Percentiles rank a stretch among this genome's conserved stretches.
These are phyloP conservation scores for Nitzschia putrida DNA, from an alignment of 108 stramenopile species.

Conservation along the genomic window DNA sequence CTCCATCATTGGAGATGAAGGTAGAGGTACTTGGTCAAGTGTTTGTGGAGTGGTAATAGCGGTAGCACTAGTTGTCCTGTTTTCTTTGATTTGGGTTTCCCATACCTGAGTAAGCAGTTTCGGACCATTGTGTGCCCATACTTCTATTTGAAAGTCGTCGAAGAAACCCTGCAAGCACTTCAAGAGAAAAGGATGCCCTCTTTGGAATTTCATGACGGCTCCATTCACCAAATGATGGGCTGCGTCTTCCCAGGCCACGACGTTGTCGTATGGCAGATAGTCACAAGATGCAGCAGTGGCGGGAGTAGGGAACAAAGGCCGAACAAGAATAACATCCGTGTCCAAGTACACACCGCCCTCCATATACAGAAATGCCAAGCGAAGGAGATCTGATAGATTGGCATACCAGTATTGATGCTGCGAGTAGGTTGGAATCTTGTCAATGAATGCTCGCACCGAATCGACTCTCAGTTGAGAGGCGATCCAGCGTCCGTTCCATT, in stretches of 20 bases:
- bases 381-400: slow-evolving; percentile 1
- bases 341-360: slow-evolving; percentile 4
- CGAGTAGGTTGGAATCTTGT: not conserved
- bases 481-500: not conserved
- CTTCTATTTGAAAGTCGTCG: not conserved
- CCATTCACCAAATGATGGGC: not conserved
- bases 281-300: too few relatives aligned
- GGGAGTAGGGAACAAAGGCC: not conserved
- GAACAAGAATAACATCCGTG: not conserved
- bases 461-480: not conserved
- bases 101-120: not conserved
- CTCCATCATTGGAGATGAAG: too few relatives aligned
- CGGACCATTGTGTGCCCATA: slow-evolving; percentile 7
- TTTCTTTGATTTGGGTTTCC: too few relatives aligned
- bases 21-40: not conserved
- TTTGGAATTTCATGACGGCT: slow-evolving; percentile 1
- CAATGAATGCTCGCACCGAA: not conserved
- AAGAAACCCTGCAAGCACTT: not conserved
- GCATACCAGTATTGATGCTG: not conserved
- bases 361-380: slow-evolving; percentile 2
- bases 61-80: too few relatives aligned
- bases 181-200: not conserved
- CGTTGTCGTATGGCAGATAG: too few relatives aligned
- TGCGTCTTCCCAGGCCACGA: too few relatives aligned
- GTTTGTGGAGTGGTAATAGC: too few relatives aligned